phyloP scores from a whole-genome alignment of 441 rosid genomes.

The Bruguiera hainesii region DNA sequence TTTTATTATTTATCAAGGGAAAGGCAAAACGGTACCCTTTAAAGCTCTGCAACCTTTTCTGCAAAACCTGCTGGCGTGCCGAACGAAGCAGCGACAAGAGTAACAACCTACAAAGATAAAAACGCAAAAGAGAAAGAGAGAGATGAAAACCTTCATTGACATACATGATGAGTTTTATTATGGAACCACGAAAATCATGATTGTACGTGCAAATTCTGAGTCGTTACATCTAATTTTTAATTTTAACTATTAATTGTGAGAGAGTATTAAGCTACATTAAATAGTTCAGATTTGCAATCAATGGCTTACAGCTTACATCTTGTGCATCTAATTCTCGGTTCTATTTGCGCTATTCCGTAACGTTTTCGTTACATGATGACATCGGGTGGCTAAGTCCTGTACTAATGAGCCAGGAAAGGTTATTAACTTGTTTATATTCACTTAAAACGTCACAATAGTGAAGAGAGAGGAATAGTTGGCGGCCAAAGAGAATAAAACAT shows the following conservation, averaged over 20 bases:
- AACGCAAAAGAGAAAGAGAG: conserved; percentile 11
- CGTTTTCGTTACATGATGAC: neutral
- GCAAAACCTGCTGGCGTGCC: conserved; percentile 41
- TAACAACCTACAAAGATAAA: conserved; percentile 41
- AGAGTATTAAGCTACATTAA: too few relatives aligned
- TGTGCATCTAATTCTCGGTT: too few relatives aligned
- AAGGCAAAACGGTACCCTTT: conserved; percentile 29
- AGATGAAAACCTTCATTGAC: conserved; percentile 9
- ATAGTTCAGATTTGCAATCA: too few relatives aligned
- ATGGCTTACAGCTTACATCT: too few relatives aligned
- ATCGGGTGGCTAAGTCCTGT: conserved; percentile 17
- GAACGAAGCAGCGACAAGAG: conserved; percentile 43
- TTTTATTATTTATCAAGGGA: neutral
- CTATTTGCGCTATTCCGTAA: too few relatives aligned
- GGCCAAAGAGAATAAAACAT: too few relatives aligned
- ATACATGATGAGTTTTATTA: too few relatives aligned
- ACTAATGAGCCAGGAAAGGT: conserved; percentile 24
- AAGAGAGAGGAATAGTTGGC: neutral
- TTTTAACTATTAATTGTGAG: too few relatives aligned
- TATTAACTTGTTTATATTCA: conserved; percentile 13
- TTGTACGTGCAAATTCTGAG: too few relatives aligned
- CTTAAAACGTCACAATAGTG: neutral
- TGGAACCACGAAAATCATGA: too few relatives aligned
- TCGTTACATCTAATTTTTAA: too few relatives aligned
- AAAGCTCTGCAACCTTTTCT: conserved; percentile 30